These are phyloP conservation scores for Elsinoe australis DNA, from an alignment of 2,329 filamentous ascomycete species.

Conservation along the genomic window DNA sequence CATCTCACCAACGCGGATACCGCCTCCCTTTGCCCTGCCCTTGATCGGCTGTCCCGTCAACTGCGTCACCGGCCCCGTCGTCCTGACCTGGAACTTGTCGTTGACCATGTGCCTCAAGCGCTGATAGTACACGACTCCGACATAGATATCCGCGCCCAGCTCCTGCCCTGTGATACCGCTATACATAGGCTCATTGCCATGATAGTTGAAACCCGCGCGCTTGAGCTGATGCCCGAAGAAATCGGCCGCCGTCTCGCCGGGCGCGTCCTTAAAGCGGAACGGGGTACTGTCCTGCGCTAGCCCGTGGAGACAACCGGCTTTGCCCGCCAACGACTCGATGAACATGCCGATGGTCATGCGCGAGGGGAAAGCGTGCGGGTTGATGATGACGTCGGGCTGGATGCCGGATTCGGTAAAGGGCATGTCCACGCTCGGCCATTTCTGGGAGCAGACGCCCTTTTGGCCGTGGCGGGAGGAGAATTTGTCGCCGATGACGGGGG, in stretches of 20 bases:
- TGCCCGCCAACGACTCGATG: conserved; percentile 91
- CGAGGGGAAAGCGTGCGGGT: conserved; percentile 97
- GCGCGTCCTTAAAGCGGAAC: conserved; percentile 72
- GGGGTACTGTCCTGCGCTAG: conserved; percentile 94
- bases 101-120: conserved; percentile 98
- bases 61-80: conserved; percentile 82
- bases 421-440: conserved; percentile 91
- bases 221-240: conserved; percentile 94
- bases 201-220: conserved; percentile 94
- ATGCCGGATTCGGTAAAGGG: conserved; percentile 95
- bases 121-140: conserved; percentile 97
- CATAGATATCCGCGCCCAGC: conserved; percentile 88
- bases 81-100: conserved; percentile 98
- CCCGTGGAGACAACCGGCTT: conserved; percentile 87
- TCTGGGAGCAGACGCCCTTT: conserved; percentile 93
- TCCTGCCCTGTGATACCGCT: conserved; percentile 93
- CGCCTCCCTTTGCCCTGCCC: conserved; percentile 89
- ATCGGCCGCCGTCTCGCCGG: conserved; percentile 83
- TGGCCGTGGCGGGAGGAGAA: conserved; percentile 98
- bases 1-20: conserved; percentile 99
- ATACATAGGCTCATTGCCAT: conserved; percentile 98
- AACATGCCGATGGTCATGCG: conserved; percentile 99
- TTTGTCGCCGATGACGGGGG: conserved; percentile 93
- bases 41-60: conserved; percentile 96
- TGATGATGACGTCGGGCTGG: conserved; percentile 96